Conservation (phyloP, 2,329 filamentous ascomycete species). For the Colletotrichum musae region DNA sequence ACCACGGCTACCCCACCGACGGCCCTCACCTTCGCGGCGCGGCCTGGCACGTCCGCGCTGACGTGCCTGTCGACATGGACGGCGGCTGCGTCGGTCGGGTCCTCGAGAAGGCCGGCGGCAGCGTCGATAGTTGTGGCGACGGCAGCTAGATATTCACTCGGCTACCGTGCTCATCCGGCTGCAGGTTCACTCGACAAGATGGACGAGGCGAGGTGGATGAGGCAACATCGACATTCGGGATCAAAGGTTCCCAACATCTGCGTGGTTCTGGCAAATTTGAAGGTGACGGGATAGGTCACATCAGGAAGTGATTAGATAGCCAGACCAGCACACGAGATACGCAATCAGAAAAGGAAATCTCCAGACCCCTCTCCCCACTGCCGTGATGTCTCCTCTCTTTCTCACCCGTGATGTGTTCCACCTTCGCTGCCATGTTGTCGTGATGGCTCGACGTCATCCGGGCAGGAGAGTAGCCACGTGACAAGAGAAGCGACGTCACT, state of each 20-base stretch:
- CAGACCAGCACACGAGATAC: background rate
- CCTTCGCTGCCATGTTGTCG: background rate
- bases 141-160: background rate
- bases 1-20: constrained; percentile 3
- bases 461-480: too few relatives aligned
- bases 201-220: too few relatives aligned
- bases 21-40: constrained; percentile 12
- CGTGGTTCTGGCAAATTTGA: too few relatives aligned
- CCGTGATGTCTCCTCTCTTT: background rate
- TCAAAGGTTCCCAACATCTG: too few relatives aligned
- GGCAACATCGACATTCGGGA: too few relatives aligned
- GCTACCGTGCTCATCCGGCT: background rate
- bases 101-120: constrained; percentile 11
- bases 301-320: background rate
- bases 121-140: background rate
- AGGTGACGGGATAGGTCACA: background rate
- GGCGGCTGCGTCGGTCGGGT: constrained; percentile 13
- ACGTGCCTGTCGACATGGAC: constrained; percentile 9
- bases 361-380: background rate
- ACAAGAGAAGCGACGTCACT: too few relatives aligned
- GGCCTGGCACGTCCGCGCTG: constrained; percentile 2
- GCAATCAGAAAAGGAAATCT: constrained; percentile 7
- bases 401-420: background rate
- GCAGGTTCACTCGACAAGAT: too few relatives aligned
- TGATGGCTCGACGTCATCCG: too few relatives aligned